A percentile compares a stretch with the other conserved stretches of the same genome.
phyloP scores from a whole-genome alignment of 805 yeast species.

The Gaillardinia entomophila region DNA sequence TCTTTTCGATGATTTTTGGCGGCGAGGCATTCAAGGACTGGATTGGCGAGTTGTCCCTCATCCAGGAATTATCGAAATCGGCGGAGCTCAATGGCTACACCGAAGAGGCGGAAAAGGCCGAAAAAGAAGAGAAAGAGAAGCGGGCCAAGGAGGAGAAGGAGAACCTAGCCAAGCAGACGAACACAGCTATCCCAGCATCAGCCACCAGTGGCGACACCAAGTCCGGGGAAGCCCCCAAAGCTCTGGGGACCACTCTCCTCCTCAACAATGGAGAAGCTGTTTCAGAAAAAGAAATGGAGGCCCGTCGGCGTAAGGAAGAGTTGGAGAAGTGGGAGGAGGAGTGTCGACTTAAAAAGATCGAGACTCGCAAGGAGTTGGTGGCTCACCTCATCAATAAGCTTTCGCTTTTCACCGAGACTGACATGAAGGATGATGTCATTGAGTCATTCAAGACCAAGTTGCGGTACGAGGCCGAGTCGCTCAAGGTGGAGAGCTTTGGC shows the following conservation, averaged over 20 bases:
- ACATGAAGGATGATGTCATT: conserved; percentile 38
- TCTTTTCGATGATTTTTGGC: conserved; percentile 71
- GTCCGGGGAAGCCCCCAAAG: neutral
- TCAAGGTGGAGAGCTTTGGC: conserved; percentile 84
- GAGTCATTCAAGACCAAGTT: conserved; percentile 55
- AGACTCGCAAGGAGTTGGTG: conserved; percentile 57
- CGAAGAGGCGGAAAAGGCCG: conserved; percentile 20
- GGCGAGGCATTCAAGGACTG: conserved; percentile 80
- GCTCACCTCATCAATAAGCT: conserved; percentile 46
- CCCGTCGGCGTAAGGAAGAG: conserved; percentile 41
- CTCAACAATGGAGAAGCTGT: conserved; percentile 3
- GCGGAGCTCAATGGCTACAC: conserved; percentile 36
- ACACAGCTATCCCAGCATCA: neutral
- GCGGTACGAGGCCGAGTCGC: conserved; percentile 74
- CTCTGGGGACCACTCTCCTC: neutral
- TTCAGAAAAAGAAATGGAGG: conserved; percentile 37
- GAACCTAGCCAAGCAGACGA: neutral
- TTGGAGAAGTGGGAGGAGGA: conserved; percentile 72
- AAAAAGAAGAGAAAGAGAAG: conserved; percentile 26
- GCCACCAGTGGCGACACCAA: neutral
- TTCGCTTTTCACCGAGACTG: conserved; percentile 39
- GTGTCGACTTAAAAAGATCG: conserved; percentile 58
- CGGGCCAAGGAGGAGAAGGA: conserved; percentile 19
- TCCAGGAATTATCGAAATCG: conserved; percentile 35
- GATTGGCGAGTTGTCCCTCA: conserved; percentile 42